Base-by-base conservation (phyloP, 1,139 yeast species). In the Scheffersomyces lignicola region DNA sequence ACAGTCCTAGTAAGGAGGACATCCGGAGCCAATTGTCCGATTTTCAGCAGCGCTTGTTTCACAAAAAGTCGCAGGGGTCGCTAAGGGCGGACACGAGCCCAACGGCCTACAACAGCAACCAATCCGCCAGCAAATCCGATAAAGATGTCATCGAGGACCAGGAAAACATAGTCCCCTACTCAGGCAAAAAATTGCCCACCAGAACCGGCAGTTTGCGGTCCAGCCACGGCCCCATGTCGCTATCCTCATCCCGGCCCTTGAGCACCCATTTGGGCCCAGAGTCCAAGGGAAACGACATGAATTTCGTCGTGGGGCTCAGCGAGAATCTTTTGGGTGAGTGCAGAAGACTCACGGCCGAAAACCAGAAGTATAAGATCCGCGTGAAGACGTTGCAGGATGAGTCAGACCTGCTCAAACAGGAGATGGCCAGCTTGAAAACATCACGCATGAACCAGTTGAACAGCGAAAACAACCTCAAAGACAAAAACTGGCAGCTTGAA, bases 231-330 rank as follows among this genome's bases (percentile, higher is more conserved):
- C 17, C 27, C 12, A 12, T 27, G 24, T 7, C 35, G 27, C 32
- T 31, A 16, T 15, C 26, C 16, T 6, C 14, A 25, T 17, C 17
- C 13, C 21, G 3, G 44, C 66, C 2, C 65, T 7, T 16, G n/a
- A 16, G 7, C 6, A 9, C 70, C 5, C 52, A 59, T 4, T 49
- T 68, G 38, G 72, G 72, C 2, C 74, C 73, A 1, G 76, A 71
- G 44, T 53, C 70, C 5, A 67, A 70, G 42, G 76, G 76, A 18
- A 77, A 80, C 48, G 92, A 87, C 45, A 78, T 86, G 65, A 79
- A 82, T 48, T 88, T 88, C 56, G 87, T 86, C 4, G 84, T 89
- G 36, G 94, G 88, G 2, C 64, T 89, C 42, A 84, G 94, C 58
- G 95, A 88, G 51, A 83, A 82, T 36, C 65, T 89, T 41, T 69